These are phyloP conservation scores for Ambrosiella cleistominuta DNA, from an alignment of 2,329 filamentous ascomycete genomes.

Conservation along the genomic window DNA sequence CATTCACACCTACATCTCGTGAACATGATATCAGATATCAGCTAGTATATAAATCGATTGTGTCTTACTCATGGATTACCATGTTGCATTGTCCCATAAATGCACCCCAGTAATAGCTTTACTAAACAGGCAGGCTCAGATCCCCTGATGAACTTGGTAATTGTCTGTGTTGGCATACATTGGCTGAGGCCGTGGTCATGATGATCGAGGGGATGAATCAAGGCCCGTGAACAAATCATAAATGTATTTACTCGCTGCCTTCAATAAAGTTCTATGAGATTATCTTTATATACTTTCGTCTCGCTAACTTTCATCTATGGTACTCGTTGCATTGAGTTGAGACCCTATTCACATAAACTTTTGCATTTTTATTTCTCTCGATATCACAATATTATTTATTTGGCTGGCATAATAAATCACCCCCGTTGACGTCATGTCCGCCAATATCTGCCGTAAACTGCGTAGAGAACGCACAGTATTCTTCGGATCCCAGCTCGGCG, in stretches of 20 bases:
- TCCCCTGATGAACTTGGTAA: background rate
- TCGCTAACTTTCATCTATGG: no score
- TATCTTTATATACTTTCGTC: no score
- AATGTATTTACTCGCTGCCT: no score
- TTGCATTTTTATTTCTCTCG: background rate
- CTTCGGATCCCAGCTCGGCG: constrained; percentile 41
- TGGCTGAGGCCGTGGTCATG: background rate
- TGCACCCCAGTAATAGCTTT: no score
- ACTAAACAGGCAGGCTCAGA: no score
- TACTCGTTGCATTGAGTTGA: background rate
- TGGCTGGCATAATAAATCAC: no score
- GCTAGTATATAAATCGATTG: no score
- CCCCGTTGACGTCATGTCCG: background rate
- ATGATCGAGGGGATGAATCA: background rate
- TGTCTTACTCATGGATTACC: no score
- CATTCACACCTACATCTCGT: no score
- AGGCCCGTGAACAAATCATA: background rate
- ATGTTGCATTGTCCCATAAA: no score
- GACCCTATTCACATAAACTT: background rate
- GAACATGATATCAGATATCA: no score
- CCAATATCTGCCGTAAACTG: background rate
- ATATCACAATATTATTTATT: background rate
- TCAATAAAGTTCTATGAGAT: no score
- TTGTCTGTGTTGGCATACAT: background rate
- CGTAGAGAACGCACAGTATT: constrained; percentile 26